Evolutionary conservation across 345 rosid genomes (phyloP).

Genomic region (Streptanthus diversifolius): DNA sequence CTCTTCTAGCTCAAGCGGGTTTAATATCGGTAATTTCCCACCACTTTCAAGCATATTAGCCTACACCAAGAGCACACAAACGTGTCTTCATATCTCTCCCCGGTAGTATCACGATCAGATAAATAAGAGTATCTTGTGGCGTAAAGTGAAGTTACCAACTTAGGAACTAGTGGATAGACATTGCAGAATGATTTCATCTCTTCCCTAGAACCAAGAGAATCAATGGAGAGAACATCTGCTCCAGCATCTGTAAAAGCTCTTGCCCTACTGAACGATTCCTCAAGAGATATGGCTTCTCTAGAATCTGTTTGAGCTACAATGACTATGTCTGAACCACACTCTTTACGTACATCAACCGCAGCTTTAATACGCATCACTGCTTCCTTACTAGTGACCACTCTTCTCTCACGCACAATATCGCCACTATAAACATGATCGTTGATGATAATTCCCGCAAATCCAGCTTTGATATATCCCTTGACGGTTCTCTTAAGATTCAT

Average conservation of each 20-base stretch:
- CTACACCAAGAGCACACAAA: constrained; percentile 31
- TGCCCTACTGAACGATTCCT: constrained; percentile 78
- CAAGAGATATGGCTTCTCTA: constrained; percentile 72
- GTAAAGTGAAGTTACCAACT: constrained; percentile 51
- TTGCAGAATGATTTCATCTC: constrained; percentile 95
- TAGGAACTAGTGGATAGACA: constrained; percentile 71
- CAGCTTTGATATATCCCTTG: constrained; percentile 72
- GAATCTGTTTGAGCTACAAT: constrained; percentile 85
- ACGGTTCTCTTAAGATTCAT: constrained; percentile 90
- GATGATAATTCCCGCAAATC: constrained; percentile 83
- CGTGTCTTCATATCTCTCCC: constrained; percentile 12
- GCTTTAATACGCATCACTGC: constrained; percentile 80
- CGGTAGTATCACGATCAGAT: background rate
- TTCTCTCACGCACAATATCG: constrained; percentile 51
- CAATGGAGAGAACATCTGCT: constrained; percentile 82
- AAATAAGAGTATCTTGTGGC: background rate
- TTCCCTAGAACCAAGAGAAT: constrained; percentile 74
- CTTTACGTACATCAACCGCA: constrained; percentile 82
- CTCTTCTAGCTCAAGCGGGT: constrained; percentile 76
- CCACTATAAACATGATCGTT: constrained; percentile 78
- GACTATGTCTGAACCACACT: constrained; percentile 69
- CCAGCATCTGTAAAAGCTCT: constrained; percentile 94
- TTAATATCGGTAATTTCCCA: constrained; percentile 71
- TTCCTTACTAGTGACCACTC: constrained; percentile 85
- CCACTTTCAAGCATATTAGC: constrained; percentile 94